Percentiles rank a stretch among this genome's conserved stretches.
Evolutionary conservation across 2,329 filamentous ascomycete genomes (phyloP).

Genomic region (Aureobasidium sp.): DNA sequence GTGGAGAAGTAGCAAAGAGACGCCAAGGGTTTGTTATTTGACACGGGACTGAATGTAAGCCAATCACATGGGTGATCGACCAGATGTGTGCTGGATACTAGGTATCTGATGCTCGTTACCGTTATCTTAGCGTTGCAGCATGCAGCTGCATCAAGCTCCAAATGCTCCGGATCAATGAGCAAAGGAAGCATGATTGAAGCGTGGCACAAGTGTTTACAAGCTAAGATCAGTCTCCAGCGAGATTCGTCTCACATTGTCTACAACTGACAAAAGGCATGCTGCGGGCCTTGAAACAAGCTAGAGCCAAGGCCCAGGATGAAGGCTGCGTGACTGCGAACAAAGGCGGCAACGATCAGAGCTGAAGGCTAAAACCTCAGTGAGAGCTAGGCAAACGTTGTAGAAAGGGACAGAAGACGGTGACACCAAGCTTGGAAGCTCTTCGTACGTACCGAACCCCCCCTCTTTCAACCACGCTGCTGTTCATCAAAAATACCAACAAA

Average conservation of each 20-base stretch:
- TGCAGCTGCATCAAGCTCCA: neutral
- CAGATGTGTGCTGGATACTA: neutral
- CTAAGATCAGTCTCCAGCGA: neutral
- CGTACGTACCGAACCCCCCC: slow-evolving; percentile 8
- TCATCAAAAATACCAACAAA: neutral
- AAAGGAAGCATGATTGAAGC: neutral
- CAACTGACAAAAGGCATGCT: neutral
- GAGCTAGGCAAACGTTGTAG: neutral
- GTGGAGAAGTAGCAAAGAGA: neutral
- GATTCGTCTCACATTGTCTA: neutral
- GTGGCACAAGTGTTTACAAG: neutral
- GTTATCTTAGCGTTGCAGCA: neutral
- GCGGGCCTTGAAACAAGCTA: neutral
- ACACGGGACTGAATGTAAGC: fast-evolving
- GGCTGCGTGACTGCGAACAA: neutral
- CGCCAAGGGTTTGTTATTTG: neutral
- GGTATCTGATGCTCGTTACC: neutral
- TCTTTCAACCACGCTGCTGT: neutral
- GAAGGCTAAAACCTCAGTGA: slow-evolving; percentile 1
- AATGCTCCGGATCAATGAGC: neutral
- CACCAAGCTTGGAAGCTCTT: neutral
- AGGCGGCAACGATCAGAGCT: neutral
- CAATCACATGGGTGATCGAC: neutral
- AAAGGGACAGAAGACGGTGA: slow-evolving; percentile 1
- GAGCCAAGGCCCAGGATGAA: neutral